A percentile compares a stretch with the other conserved stretches of the same genome.
Conservation (phyloP, 352 stramenopile genomes). For the Phytophthora citricola region DNA sequence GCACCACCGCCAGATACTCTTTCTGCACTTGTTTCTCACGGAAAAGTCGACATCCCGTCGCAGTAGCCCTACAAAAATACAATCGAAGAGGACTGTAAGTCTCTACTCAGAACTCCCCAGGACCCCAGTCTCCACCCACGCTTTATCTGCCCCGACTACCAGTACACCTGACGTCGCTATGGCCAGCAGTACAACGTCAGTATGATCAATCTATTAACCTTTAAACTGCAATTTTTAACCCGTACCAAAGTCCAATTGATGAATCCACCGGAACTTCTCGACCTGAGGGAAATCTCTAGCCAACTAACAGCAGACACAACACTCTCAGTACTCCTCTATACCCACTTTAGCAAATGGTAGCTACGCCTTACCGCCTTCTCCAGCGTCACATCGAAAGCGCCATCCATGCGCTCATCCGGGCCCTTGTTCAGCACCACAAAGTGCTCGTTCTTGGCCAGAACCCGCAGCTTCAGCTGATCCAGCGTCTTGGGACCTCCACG, state of each 20-base stretch:
- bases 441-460: slow-evolving; percentile 54
- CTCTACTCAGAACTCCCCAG: background rate
- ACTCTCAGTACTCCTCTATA: background rate
- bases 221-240: background rate
- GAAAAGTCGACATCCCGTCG: slow-evolving; percentile 74
- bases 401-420: slow-evolving; percentile 85
- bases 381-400: slow-evolving; percentile 88
- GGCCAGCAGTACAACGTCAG: slow-evolving; percentile 5
- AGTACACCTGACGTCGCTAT: slow-evolving; percentile 88
- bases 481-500: slow-evolving; percentile 66
- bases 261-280: slow-evolving; percentile 88
- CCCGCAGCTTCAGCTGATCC: slow-evolving; percentile 57
- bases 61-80: slow-evolving; percentile 55
- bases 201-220: background rate
- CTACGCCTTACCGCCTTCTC: slow-evolving; percentile 74
- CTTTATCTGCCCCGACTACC: slow-evolving; percentile 74
- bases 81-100: slow-evolving; percentile 4
- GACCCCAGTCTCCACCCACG: slow-evolving; percentile 40
- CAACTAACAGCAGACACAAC: slow-evolving; percentile 41
- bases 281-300: slow-evolving; percentile 77
- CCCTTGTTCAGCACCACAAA: slow-evolving; percentile 87
- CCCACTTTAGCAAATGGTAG: background rate
- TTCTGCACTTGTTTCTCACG: slow-evolving; percentile 84
- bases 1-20: slow-evolving; percentile 85
- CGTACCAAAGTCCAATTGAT: slow-evolving; percentile 90